Evolutionary conservation across 1,284 basidiomycete genomes (phyloP).

Genomic region (Puccinia coronata): DNA sequence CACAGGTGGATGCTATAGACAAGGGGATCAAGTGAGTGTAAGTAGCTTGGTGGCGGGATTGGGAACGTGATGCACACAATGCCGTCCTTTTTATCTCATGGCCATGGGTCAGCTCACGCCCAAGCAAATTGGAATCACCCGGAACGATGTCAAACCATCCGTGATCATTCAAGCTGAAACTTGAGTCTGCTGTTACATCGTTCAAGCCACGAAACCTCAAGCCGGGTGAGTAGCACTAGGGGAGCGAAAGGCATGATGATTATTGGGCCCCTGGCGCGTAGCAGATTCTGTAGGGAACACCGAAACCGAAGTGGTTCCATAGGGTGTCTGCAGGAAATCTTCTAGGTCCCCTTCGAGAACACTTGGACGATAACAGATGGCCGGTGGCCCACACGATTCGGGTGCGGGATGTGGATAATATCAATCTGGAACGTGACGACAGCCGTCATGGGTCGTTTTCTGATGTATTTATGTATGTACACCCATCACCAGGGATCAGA

Average conservation of each 20-base stretch:
- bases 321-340: not conserved
- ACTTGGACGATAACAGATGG: no score
- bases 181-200: not conserved
- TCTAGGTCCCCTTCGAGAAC: not conserved
- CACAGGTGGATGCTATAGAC: not conserved
- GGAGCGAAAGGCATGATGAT: not conserved
- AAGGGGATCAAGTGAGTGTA: not conserved
- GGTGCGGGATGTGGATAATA: not conserved
- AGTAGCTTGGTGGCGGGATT: not conserved
- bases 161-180: not conserved
- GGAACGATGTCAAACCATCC: not conserved
- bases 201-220: not conserved
- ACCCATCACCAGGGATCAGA: not conserved
- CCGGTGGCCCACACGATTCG: no score
- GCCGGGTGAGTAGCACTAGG: not conserved
- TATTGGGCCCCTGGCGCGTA: not conserved
- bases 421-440: not conserved
- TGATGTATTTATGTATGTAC: no score
- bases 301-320: not conserved
- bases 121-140: not conserved
- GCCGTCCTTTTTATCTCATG: not conserved
- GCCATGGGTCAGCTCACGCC: not conserved
- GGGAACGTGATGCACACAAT: not conserved
- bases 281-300: not conserved
- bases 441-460: not conserved